Base-by-base conservation (phyloP, 2,329 filamentous ascomycete species). In the Colletotrichum graminicola region DNA sequence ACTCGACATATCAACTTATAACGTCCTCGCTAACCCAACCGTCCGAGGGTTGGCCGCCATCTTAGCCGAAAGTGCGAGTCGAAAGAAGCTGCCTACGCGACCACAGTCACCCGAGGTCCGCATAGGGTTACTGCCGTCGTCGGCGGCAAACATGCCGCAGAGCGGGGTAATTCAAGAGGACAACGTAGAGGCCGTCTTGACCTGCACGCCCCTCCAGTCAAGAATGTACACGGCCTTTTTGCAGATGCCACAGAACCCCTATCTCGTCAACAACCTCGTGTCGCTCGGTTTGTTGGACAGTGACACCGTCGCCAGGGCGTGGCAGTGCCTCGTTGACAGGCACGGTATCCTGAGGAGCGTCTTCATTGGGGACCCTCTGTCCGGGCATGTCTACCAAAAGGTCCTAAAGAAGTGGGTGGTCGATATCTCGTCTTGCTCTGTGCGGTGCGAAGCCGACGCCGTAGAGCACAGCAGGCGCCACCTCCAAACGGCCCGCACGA, bases 281-380 rank as follows among this genome's bases (percentile, higher is more conserved):
- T 11, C 12, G 3, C 4, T 71, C 21, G 39, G 43, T 12, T n/a
- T 8, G 0, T 21, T 67, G 4, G 39, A 47, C 2, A 21, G 12
- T 5, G 78, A 82, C n/a, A 82, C 83, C 16, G 82, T 91, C 21
- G 79, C 85, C n/a, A 67, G 78, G 11, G 83, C 84, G 51, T 90
- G 88, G 74, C 83, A 84, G 57, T 80, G 88, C 34, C 85, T 92
- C 4, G 86, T 92, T 1, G 79, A 84, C 10, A 83, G 83, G 10
- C 89, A 92, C 76, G 89, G 91, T 73, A 89, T 92, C 36, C 81
- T 92, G 3, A 87, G 90, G 6, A 92, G 90, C 0, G 87, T 92
- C 3, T 92, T 92, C 71, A 83, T 91, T 18, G 82, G 84, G 64
- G 67, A 71, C 6, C 23, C 51, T 2, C 11, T 21, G 2, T 41